These are phyloP conservation scores for Diversispora epigaea DNA, from an alignment of 192 early-diverging fungal species.

Conservation along the genomic window DNA sequence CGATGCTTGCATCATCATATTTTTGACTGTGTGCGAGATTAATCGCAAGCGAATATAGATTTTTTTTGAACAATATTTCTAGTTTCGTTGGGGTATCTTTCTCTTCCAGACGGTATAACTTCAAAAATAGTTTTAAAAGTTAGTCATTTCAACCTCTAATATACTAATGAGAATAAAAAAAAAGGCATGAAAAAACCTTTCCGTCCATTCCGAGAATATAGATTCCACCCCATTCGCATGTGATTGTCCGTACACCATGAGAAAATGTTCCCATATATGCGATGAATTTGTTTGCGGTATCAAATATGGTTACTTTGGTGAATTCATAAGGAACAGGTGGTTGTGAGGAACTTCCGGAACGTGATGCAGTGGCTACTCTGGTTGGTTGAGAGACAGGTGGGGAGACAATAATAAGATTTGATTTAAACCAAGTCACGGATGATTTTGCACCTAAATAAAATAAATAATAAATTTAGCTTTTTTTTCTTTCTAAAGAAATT, in stretches of 20 bases:
- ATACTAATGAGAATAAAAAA: constrained; percentile 2
- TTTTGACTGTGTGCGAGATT: constrained; percentile 80
- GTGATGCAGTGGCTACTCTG: constrained; percentile 44
- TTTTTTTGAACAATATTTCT: constrained; percentile 85
- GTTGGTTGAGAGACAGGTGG: constrained; percentile 47
- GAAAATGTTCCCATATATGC: constrained; percentile 81
- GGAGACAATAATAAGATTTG: constrained; percentile 73
- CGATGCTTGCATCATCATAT: constrained; percentile 78
- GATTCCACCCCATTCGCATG: constrained; percentile 87
- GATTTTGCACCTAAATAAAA: constrained; percentile 61
- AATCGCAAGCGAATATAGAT: constrained; percentile 87
- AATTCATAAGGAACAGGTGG: constrained; percentile 43
- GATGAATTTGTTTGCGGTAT: constrained; percentile 89
- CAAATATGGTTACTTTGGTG: constrained; percentile 76
- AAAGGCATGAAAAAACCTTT: constrained; percentile 49
- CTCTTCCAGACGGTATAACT: constrained; percentile 82
- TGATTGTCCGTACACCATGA: constrained; percentile 66
- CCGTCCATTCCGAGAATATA: constrained; percentile 79
- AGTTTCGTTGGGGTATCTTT: constrained; percentile 85
- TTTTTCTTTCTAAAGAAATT: not conserved
- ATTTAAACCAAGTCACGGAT: constrained; percentile 67
- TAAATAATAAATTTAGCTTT: constrained; percentile 24
- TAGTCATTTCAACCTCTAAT: no score
- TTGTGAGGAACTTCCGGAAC: constrained; percentile 24
- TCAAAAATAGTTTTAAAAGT: not conserved